These are phyloP conservation scores for Suillus sp. DNA, from an alignment of 768 basidiomycete species.

Conservation along the genomic window DNA sequence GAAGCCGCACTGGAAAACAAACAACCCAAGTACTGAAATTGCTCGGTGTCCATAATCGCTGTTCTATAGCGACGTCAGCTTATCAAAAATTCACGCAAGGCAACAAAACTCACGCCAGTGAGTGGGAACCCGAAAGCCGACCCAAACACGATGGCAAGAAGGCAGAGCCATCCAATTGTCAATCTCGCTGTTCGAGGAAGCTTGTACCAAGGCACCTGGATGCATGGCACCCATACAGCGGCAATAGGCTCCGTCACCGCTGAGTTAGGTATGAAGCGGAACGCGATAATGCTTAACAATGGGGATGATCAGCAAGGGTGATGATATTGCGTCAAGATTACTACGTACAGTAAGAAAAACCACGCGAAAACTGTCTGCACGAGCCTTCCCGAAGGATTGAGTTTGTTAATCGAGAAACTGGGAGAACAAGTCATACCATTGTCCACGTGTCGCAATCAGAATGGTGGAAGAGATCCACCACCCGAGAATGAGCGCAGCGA, in stretches of 20 bases:
- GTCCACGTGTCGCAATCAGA: conserved; percentile 66
- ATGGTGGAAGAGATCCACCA: conserved; percentile 87
- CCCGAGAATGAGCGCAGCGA: conserved; percentile 67
- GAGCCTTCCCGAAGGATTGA: conserved; percentile 47
- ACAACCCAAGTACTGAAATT: conserved; percentile 78
- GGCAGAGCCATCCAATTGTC: conserved; percentile 71
- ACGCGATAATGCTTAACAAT: conserved; percentile 64
- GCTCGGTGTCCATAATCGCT: conserved; percentile 78
- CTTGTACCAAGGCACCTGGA: conserved; percentile 69
- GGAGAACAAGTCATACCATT: conserved; percentile 53
- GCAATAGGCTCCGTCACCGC: conserved; percentile 70
- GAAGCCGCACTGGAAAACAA: conserved; percentile 79
- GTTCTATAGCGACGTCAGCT: conserved; percentile 38
- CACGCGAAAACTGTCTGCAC: conserved; percentile 83
- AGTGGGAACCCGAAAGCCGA: conserved; percentile 84
- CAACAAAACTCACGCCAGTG: conserved; percentile 43
- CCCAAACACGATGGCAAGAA: conserved; percentile 79
- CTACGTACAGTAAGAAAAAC: conserved; percentile 71
- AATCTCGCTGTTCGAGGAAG: conserved; percentile 58
- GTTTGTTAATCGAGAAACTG: neutral
- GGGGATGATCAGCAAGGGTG: neutral
- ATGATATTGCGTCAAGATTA: neutral
- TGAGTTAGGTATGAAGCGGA: conserved; percentile 80
- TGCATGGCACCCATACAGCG: conserved; percentile 65
- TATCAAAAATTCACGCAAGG: conserved; percentile 14